Base-by-base conservation (phyloP, 1,284 basidiomycete species). In the Vanrija sp. region DNA sequence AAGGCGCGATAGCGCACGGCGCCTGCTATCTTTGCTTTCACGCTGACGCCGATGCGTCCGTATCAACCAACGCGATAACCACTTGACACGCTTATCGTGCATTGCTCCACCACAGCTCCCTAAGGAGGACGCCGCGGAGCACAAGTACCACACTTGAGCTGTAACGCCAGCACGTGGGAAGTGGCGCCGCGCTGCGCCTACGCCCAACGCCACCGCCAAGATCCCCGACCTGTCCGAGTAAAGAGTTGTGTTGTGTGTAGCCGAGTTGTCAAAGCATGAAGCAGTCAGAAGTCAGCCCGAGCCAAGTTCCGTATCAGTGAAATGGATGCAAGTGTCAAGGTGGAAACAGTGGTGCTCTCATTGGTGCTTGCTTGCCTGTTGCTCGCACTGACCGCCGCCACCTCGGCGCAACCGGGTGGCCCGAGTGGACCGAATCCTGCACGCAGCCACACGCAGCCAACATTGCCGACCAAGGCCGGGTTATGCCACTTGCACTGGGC, bases 81-180 rank as follows among this genome's bases (percentile, higher is more conserved):
- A 23, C 43, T 44, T 38, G 12, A 4, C 46, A 38, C 46, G 18
- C 21, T 44, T 55, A 50, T 46, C 54, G 48, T 40, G 18, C 28
- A 42, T 10, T 34, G 28, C 25, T 8, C 21, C 23, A 14, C 34
- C 18, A 38, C 49, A 64, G 63, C 40, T 64, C 28, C 28, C 28
- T 58, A 60, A 59, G 45, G 57, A 55, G 38, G 42, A 49, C 49
- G 5, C 3, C 21, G 19, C 15, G 12, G 19, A 34, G 14, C 55
- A 62, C 60, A 64, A 64, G 53, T 64, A 55, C 53, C 43, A 45
- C 49, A 58, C 62, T 29, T 44, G 43, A 44, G 49, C 42, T 5
- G 10, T 5, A 23, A 23, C 21, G 5, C 18, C 19, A 14, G 28
- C 29, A 34, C 34, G 23, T 40, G 26, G 28, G 28, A 28, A 28